Base-by-base conservation (phyloP, 73 alveolate species). In the Halteria grandinella region DNA sequence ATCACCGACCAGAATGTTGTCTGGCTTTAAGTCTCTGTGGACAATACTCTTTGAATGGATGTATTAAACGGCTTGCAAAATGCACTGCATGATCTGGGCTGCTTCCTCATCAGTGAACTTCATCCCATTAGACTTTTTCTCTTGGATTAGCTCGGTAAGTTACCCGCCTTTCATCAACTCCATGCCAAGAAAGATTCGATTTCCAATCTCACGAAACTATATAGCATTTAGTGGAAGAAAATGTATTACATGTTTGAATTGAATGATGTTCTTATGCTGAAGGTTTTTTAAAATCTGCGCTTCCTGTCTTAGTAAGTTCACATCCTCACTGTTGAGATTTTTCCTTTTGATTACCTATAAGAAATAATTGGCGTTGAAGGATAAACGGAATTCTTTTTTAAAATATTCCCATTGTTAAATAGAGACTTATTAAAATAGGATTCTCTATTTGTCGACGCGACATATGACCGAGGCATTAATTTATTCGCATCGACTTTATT, bases 1-100 rank as follows among this genome's bases (percentile, higher is more conserved):
- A 20, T 52, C 72, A 18, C 53, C 66, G 39, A 81, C 33, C 2
- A 81, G 48, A 12, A 81, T 83, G 44, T 83, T 83, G 37, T 88
- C 98, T 1, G 96, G 96, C 45, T 93, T 93, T 34, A 93, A 34
- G 84, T 93, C 98, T 54, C 98, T 52, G 78, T 93, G 98, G 40
- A 89, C 94, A 21, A 93, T 80, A 17, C 96, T 96, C 48, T 75
- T 79, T 31, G 92, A 85, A 73, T 93, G 98, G 43, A 93, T 86
- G 74, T 89, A 93, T 24, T 91, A 72, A 27, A 89, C 86, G 10
- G 96, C 98, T 28, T 77, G 76, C n/a, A 89, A 64, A 25, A 93
- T 59, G 43, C 89, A 40, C 74, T 88, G 72, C 76, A 93, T 86
- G 36, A 93, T 80, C 5, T 66, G 21, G 11, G 95, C 83, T 0